A percentile compares a stretch with the other conserved stretches of the same genome.
Evolutionary conservation across 2,329 filamentous ascomycete genomes (phyloP).

Genomic region (Botryosphaeria dothidea): DNA sequence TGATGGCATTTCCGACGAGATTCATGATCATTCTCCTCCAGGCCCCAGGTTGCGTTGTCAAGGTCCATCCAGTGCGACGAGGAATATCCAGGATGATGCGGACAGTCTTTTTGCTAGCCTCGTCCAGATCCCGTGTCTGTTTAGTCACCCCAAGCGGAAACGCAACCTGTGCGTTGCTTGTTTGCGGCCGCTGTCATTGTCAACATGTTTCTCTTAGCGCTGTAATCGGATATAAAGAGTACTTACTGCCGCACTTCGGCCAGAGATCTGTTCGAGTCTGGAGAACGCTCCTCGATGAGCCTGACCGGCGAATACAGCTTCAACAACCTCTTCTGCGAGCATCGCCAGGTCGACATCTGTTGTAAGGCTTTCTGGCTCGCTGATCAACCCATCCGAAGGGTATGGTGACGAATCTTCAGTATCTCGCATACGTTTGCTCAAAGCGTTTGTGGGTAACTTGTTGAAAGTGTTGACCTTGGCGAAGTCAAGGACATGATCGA

Average conservation of each 20-base stretch:
- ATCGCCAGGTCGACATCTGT: constrained; percentile 38
- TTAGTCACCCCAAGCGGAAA: neutral
- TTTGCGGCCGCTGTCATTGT: neutral
- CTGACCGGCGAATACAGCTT: constrained; percentile 28
- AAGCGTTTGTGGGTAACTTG: constrained; percentile 24
- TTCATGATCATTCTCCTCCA: constrained; percentile 61
- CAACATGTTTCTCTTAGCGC: neutral
- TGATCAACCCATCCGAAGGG: constrained; percentile 35
- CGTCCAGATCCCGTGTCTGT: neutral
- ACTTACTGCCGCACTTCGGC: constrained; percentile 39
- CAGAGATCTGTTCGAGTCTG: neutral
- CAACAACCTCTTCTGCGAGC: constrained; percentile 38
- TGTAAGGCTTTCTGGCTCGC: neutral
- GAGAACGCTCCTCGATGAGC: neutral
- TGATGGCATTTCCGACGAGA: constrained; percentile 62
- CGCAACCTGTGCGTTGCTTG: neutral
- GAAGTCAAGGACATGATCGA: constrained; percentile 45
- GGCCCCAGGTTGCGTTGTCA: constrained; percentile 57
- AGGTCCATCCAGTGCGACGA: constrained; percentile 50
- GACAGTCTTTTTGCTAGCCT: constrained; percentile 18
- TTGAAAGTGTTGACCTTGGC: constrained; percentile 41
- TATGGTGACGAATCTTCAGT: constrained; percentile 16
- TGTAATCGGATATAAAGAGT: neutral
- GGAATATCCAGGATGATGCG: constrained; percentile 55
- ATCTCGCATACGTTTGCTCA: constrained; percentile 38